Conservation (phyloP, 2,329 filamentous ascomycete species). For the Sporothrix mexicana region DNA sequence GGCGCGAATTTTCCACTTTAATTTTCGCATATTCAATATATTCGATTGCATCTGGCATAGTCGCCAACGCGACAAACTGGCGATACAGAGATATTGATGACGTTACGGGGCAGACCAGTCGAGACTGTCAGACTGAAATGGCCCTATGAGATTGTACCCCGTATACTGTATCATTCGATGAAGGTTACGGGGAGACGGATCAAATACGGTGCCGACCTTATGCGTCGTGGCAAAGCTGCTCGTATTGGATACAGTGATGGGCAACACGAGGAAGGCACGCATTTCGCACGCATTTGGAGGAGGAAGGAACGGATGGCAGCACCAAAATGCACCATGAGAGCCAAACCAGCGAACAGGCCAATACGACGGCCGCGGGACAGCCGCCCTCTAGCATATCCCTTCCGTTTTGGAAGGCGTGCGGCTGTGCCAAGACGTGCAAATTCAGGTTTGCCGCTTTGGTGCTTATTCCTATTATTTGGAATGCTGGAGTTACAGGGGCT, state of each 20-base stretch:
- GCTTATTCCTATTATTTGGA: not conserved
- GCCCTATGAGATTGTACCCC: too few species aligned
- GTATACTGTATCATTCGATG: too few species aligned
- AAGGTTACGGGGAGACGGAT: too few species aligned
- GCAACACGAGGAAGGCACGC: slow-evolving; percentile 16
- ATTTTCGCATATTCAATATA: not conserved
- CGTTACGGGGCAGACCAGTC: not conserved
- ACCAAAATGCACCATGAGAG: not conserved
- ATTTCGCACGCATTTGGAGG: not conserved
- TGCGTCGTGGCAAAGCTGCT: not conserved
- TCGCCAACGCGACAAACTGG: not conserved
- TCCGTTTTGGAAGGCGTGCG: slow-evolving; percentile 21
- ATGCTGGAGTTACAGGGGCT: not conserved
- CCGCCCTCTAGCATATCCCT: not conserved
- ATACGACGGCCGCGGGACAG: slow-evolving; percentile 15
- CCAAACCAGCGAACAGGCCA: not conserved
- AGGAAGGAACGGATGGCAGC: not conserved
- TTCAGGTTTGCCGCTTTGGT: slow-evolving; percentile 12
- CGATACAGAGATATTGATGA: not conserved
- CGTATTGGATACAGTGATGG: not conserved
- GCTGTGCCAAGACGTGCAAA: slow-evolving; percentile 3
- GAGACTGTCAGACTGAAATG: too few species aligned
- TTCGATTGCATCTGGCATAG: slow-evolving; percentile 6
- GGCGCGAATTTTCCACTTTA: not conserved
- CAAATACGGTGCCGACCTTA: not conserved